Conservation (phyloP, 371 early-diverging fungal species). For the Mortierella sp. region DNA sequence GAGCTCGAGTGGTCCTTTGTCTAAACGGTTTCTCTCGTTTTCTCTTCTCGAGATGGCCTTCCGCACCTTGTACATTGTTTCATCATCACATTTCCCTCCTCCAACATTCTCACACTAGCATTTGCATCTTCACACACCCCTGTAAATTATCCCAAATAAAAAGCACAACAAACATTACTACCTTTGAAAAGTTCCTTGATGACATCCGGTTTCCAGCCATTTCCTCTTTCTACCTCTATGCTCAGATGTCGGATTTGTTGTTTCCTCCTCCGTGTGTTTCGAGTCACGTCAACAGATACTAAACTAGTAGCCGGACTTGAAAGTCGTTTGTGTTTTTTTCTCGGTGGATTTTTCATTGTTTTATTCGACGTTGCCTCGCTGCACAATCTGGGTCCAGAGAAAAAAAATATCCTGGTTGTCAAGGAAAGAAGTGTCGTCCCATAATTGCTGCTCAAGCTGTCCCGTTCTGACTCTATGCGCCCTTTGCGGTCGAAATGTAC, state of each 20-base stretch:
- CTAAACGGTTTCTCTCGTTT: background rate
- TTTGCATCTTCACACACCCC: no score
- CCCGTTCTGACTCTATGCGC: conserved; percentile 10
- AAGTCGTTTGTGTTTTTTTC: background rate
- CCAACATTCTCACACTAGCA: background rate
- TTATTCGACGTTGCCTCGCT: background rate
- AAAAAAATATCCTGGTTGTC: background rate
- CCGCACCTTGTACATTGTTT: background rate
- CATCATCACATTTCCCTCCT: no score
- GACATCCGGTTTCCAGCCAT: no score
- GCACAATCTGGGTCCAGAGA: background rate
- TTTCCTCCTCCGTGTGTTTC: background rate
- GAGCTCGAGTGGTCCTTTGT: conserved; percentile 31
- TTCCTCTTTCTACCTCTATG: no score
- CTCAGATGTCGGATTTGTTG: background rate
- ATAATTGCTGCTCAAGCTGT: background rate
- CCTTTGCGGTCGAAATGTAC: conserved; percentile 55
- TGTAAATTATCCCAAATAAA: no score
- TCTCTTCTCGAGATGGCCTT: background rate
- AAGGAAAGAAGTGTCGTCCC: background rate
- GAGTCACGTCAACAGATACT: background rate
- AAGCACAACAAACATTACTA: no score
- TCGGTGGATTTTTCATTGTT: background rate
- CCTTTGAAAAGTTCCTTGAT: no score
- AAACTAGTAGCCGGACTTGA: background rate